Evolutionary conservation across 176 grass and related monocot genomes (phyloP).

Genomic region (Eleusine indica): DNA sequence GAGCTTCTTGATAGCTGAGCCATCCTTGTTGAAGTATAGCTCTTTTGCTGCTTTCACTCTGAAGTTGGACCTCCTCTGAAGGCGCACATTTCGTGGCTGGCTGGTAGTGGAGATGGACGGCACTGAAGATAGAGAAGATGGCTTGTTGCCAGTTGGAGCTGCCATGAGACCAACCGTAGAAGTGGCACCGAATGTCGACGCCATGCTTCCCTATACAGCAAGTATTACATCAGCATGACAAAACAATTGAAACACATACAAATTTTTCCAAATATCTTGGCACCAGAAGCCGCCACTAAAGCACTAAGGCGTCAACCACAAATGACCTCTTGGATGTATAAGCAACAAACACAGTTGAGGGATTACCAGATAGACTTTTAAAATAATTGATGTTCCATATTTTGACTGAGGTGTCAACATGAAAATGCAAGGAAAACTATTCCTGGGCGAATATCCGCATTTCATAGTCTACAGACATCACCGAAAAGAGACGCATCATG

Average conservation of each 20-base stretch:
- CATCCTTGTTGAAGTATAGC: conserved; percentile 97
- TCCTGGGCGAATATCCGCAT: neutral
- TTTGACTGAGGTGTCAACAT: neutral
- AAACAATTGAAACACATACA: neutral
- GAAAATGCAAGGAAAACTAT: neutral
- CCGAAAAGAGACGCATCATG: neutral
- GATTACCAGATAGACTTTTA: neutral
- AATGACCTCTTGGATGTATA: neutral
- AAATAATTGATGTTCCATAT: neutral
- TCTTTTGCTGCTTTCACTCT: conserved; percentile 84
- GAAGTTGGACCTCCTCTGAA: conserved; percentile 55
- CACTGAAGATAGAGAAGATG: conserved; percentile 49
- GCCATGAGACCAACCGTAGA: conserved; percentile 77
- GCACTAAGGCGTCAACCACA: neutral
- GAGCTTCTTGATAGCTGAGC: conserved; percentile 89
- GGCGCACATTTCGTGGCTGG: conserved; percentile 36
- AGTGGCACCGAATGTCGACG: conserved; percentile 69
- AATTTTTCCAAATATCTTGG: neutral
- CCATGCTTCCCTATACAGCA: conserved; percentile 54
- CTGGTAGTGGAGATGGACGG: conserved; percentile 44
- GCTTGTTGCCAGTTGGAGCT: conserved; percentile 59
- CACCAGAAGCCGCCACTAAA: neutral
- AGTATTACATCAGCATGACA: conserved; percentile 8
- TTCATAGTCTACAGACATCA: neutral
- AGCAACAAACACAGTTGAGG: neutral